Evolutionary conservation across 768 basidiomycete species (phyloP), one percentile per base, ranked within the genome.

Genomic region (Coprinellus micaceus): DNA sequence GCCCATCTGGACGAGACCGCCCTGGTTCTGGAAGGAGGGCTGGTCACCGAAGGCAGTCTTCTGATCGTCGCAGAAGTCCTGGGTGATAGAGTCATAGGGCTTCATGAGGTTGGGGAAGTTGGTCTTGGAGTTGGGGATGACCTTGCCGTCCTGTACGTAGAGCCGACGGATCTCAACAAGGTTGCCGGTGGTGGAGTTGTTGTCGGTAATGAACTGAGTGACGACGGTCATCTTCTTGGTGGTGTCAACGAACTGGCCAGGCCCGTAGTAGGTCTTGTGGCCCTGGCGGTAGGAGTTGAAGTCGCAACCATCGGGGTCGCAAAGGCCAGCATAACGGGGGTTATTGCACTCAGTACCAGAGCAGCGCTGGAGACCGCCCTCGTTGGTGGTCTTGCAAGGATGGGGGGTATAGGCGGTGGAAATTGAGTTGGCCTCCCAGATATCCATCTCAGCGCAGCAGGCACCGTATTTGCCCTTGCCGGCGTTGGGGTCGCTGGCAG

Each of bases 221-320:
- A 82, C 80, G 62, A 82, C 77, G 54, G 81, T 83, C 73, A 83
- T 73, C 61, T 72, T 73, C 59, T 69, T 63, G 66, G 56, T 71
- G 65, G 80, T 83, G 73, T 82, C 77, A 66, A 83, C 74, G 53
- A 71, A 79, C 64, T 64, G 60, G 57, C 75, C 76, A n/a, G 64
- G 63, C 39, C 82, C 82, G 64, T 75, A 74, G 77, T 81, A 83
- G 52, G 64, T 57, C 56, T 60, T 63, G 63, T 68, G 64, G 30
- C 81, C 81, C 77, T 79, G 74, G 64, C 82, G 81, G 75, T 64
- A 84, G 26, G 82, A 80, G 78, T 82, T 83, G 77, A 82, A 83
- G 63, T 83, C 82, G 67, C 82, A 83, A 45, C 82, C 82, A 60
- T 79, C 80, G 59, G 73, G 71, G 68, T 83, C 81, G 69, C 82